phyloP scores from a whole-genome alignment of 768 basidiomycete genomes.

The Hysterangium stoloniferum region DNA sequence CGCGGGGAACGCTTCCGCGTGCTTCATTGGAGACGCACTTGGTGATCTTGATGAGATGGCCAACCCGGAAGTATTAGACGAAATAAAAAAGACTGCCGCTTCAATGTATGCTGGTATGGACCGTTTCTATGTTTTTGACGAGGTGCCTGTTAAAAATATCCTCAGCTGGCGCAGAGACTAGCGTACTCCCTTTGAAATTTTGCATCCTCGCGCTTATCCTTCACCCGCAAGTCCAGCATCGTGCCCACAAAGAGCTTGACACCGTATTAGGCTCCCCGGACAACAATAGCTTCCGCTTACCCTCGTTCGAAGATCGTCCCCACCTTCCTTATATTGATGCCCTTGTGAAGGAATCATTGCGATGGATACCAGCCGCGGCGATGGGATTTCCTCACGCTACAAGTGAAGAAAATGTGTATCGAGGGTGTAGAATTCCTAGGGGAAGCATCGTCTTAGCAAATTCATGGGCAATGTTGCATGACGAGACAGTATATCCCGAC shows the following conservation, averaged over 20 bases:
- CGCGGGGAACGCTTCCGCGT: not conserved
- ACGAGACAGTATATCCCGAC: slow-evolving; percentile 32
- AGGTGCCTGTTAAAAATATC: not conserved
- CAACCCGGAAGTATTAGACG: not conserved
- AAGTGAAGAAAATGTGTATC: slow-evolving; percentile 16
- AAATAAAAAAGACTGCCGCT: not conserved
- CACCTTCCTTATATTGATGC: too few species aligned
- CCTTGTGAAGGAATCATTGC: too few species aligned
- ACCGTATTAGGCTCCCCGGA: not conserved
- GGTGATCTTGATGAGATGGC: not conserved
- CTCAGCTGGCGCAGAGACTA: not conserved
- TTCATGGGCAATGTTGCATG: slow-evolving; percentile 22
- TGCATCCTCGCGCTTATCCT: not conserved
- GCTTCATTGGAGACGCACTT: not conserved
- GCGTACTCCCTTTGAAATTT: slow-evolving; percentile 8
- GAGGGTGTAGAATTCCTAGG: slow-evolving; percentile 11
- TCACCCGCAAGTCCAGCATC: not conserved
- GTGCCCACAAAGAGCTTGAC: not conserved
- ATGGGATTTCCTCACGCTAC: not conserved
- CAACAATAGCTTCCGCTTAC: slow-evolving; percentile 4
- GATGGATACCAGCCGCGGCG: not conserved
- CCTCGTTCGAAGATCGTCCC: slow-evolving; percentile 8
- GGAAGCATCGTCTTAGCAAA: not conserved
- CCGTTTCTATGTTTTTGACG: not conserved
- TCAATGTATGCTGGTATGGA: not conserved